phyloP scores from a whole-genome alignment of 1,284 basidiomycete species.

The Marasmius sp. region DNA sequence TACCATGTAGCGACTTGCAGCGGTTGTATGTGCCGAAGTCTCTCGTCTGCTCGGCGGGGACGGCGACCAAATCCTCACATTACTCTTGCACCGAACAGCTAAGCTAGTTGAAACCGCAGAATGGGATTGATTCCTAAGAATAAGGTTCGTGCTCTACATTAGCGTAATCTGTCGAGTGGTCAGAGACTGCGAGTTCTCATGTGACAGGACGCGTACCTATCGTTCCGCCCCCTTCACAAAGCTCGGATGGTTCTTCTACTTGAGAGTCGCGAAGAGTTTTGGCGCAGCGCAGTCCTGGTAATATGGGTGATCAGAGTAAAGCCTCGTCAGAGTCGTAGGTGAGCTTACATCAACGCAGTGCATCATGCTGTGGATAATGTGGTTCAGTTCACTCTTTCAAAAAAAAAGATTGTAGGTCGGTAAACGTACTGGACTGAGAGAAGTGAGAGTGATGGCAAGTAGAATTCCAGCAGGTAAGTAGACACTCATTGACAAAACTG shows the following conservation, averaged over 20 bases:
- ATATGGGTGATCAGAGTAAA: slow-evolving; percentile 1
- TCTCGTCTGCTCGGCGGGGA: too few species aligned
- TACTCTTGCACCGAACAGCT: too few species aligned
- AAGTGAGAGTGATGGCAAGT: slow-evolving; percentile 7
- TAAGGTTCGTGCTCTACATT: too few species aligned
- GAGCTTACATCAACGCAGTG: slow-evolving; percentile 81
- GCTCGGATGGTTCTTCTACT: slow-evolving; percentile 1
- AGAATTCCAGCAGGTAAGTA: slow-evolving; percentile 15
- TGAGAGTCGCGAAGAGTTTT: slow-evolving; percentile 73
- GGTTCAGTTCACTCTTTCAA: slow-evolving; percentile 12
- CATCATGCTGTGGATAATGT: slow-evolving; percentile 66
- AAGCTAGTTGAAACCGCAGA: too few species aligned
- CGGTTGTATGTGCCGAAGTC: too few species aligned
- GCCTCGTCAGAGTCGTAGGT: neutral
- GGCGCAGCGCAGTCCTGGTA: slow-evolving; percentile 74
- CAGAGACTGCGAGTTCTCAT: neutral
- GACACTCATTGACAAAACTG: slow-evolving; percentile 6
- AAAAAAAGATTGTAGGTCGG: neutral
- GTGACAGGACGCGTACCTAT: neutral
- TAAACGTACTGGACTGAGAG: slow-evolving; percentile 62
- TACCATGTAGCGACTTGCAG: too few species aligned
- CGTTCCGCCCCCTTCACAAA: neutral
- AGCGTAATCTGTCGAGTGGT: too few species aligned
- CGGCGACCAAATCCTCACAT: too few species aligned
- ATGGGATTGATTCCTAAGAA: too few species aligned